Evolutionary conservation across 139 green algal species (phyloP), one percentile per base, ranked within the genome.

Genomic region (Tetradesmus obliquus): DNA sequence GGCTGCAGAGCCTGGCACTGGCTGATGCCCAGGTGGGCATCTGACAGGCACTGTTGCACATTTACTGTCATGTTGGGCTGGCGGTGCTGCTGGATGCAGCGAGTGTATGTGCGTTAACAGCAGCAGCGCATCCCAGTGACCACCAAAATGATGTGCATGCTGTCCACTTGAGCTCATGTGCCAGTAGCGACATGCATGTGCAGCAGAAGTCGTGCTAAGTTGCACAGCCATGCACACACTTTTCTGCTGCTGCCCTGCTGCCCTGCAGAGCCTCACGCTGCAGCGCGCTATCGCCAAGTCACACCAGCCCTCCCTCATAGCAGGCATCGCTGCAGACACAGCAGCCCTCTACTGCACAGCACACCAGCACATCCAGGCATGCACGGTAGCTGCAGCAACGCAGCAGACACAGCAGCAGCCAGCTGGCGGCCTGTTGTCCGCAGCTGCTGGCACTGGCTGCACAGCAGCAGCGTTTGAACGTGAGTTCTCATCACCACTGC

Each of bases 291-390:
- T 88, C 22, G 3, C 32, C 22, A 88, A 88, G n/a, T 55, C 57
- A 5, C 84, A 88, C n/a, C 84, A 88, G 84, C 24, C 84, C 57
- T 54, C 22, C 32, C 84, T 88, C 6, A 88, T 88, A 88, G 57
- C 84, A 79, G 57, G 58, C 62, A 88, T 88, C 32, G 84, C 84
- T 58, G 24, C 84, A 88, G 84, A 88, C 84, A 79, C 84, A 88
- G 84, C 57, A 13, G 84, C 20, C n/a, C 66, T 88, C 53, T 88
- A 79, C n/a, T 24, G 20, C 51, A 55, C 84, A 32, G 57, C 84
- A 32, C 74, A 54, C 8, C 74, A 53, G n/a, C n/a, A 51, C 2
- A 51, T 82, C 7, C 74, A 82, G n/a, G 7, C 66, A 24, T n/a
- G 8, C n/a, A 22, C n/a, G 53, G 22, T n/a, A 55, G n/a, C 74